Base-by-base conservation (phyloP, 179 eudicot species). In the Monotropa hypopitys region DNA sequence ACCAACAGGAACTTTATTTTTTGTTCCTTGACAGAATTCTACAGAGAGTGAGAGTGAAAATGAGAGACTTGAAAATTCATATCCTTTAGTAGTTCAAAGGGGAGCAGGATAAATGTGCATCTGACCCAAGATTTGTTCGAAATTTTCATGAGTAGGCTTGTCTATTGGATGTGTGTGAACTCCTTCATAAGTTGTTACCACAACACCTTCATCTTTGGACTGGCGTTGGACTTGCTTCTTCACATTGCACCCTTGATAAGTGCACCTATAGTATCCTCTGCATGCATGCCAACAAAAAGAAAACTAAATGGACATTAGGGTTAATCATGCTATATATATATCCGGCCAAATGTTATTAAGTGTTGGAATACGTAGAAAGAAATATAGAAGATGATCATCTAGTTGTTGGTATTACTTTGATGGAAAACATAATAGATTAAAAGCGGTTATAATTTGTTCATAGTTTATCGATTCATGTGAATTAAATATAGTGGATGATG, bases 151-250 rank as follows among this genome's bases (percentile, higher is more conserved):
- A 3, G 86, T 81, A 20, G 88, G 84, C 71, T 88, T 88, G 33
- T 91, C 89, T 5, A 88, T 85, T 12, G 88, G 85, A 72, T 91
- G 97, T 1, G 87, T 78, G 81, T 91, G 97, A 54, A 78, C 67
- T 12, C 97, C 94, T 86, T 88, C 94, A 70, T 90, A 90, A 45
- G 94, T 90, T 18, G 94, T 90, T 8, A 84, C 90, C 18, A 91
- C 94, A 0, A 91, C 72, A 33, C 78, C 86, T 77, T 91, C 94
- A 78, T 91, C 94, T 75, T 81, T 88, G 5, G 85, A 81, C 66
- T 86, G 81, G 68, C 97, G 87, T 42, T 91, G 94, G 72, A 90
- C 92, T 84, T 91, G 97, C 80, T 91, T 91, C 86, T 91, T 91
- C 83, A 91, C 94, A 32, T 85, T 88, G 80, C 97, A 91, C 16